phyloP scores from a whole-genome alignment of 1,139 yeast species.

The Debaryomyces singareniensis region DNA sequence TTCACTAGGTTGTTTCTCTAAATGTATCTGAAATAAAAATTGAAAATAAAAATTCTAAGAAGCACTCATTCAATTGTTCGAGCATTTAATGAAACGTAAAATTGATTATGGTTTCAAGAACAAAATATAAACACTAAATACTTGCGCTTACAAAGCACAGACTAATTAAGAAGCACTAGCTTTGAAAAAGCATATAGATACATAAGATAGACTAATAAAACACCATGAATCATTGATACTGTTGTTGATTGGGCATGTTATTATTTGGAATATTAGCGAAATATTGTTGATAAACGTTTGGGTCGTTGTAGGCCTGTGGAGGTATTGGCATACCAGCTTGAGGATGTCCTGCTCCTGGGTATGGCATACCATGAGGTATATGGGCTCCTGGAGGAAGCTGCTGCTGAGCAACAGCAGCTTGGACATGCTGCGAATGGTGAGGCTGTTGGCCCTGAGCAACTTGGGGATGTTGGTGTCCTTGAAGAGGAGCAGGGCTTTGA shows the following conservation, averaged over 20 bases:
- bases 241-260: constrained; percentile 40
- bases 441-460: constrained; percentile 20
- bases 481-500: constrained; percentile 32
- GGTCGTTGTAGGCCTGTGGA: constrained; percentile 37
- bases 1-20: too few species aligned
- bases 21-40: too few species aligned
- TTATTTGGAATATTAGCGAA: constrained; percentile 51
- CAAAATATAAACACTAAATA: too few species aligned
- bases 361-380: constrained; percentile 41
- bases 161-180: too few species aligned
- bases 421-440: constrained; percentile 17
- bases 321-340: constrained; percentile 36
- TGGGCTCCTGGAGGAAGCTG: constrained; percentile 46
- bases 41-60: too few species aligned
- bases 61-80: too few species aligned
- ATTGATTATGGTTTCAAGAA: too few species aligned
- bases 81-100: too few species aligned
- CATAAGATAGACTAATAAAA: too few species aligned
- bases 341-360: constrained; percentile 34
- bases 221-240: constrained; percentile 27
- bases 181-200: too few species aligned
- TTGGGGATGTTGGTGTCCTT: constrained; percentile 16
- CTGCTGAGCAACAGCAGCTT: constrained; percentile 21
- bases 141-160: too few species aligned
- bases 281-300: constrained; percentile 53